Evolutionary conservation across 1,139 yeast genomes (phyloP), one percentile per base, ranked within the genome.

Genomic region (Suhomyces bolitotheri): DNA sequence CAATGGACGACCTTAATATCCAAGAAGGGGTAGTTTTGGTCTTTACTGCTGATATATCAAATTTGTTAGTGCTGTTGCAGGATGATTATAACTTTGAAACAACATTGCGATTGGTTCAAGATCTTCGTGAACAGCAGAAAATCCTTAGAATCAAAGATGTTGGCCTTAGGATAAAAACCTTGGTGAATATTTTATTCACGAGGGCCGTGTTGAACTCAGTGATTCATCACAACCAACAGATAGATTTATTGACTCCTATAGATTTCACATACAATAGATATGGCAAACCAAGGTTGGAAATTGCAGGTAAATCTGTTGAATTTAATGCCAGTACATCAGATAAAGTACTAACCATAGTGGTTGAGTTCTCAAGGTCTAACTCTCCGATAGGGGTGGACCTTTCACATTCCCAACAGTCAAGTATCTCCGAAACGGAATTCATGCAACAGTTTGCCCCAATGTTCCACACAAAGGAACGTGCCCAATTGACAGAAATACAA

Each of bases 291-390:
- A 22, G 53, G 15, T 23, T 43, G 2, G 53, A 48, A 17, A 33
- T 44, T 6, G 34, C 43, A 4, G 37, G 43, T 1, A 38, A 53
- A 2, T 25, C 37, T 2, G 49, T 69, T 14, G 57, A 60, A 25
- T 73, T 77, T 53, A 77, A 76, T 45, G 59, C 76, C 33, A 78
- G 84, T 27, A 76, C 80, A 53, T 82, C 87, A 15, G 69, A 73
- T 38, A 73, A 76, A 17, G 50, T 74, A 4, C 59, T 75, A 2
- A 51, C 72, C 15, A 51, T 81, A 16, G 75, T 64, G 0, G 58
- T 82, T 0, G 64, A 64, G 22, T 47, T 59, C 26, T 43, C 59
- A 4, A 29, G 42, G 0, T 30, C 38, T 0, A 45, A 44, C 4
- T 39, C 42, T 0, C 66, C 70, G 0, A 54, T 82, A 3, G 92